phyloP scores from a whole-genome alignment of 139 green algal species.

The Pseudopediastrum boryanum region DNA sequence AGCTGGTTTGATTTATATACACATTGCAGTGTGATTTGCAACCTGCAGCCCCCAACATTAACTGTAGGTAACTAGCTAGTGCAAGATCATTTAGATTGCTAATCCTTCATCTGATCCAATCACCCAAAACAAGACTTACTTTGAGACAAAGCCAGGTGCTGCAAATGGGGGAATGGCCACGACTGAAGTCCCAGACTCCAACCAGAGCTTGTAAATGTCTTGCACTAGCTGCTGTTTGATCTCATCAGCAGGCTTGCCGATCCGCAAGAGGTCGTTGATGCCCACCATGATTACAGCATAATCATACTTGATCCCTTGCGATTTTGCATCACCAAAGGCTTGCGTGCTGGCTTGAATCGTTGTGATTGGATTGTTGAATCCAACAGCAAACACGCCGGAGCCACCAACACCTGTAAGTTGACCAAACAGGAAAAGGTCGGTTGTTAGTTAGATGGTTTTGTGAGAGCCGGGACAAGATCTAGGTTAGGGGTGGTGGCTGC shows the following conservation, averaged over 20 bases:
- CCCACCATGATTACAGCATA: constrained; percentile 23
- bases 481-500: too few relatives aligned
- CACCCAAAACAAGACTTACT: too few relatives aligned
- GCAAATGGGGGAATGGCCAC: constrained; percentile 32
- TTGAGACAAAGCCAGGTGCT: constrained; percentile 36
- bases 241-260: constrained; percentile 29
- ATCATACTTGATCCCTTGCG: neutral
- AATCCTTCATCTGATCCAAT: too few relatives aligned
- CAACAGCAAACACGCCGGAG: constrained; percentile 24
- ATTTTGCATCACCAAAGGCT: neutral
- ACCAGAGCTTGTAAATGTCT: constrained; percentile 12
- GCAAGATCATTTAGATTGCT: too few relatives aligned
- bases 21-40: too few relatives aligned
- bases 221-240: neutral
- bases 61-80: too few relatives aligned
- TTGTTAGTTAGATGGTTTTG: too few relatives aligned
- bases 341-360: neutral
- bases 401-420: constrained; percentile 24
- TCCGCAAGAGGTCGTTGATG: constrained; percentile 41
- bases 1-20: too few relatives aligned
- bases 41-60: too few relatives aligned
- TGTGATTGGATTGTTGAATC: constrained; percentile 24
- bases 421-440: too few relatives aligned
- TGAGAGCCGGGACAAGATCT: too few relatives aligned
- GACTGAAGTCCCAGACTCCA: constrained; percentile 3